Conservation (phyloP, 1,284 basidiomycete genomes). For the Ganoderma boninense region DNA sequence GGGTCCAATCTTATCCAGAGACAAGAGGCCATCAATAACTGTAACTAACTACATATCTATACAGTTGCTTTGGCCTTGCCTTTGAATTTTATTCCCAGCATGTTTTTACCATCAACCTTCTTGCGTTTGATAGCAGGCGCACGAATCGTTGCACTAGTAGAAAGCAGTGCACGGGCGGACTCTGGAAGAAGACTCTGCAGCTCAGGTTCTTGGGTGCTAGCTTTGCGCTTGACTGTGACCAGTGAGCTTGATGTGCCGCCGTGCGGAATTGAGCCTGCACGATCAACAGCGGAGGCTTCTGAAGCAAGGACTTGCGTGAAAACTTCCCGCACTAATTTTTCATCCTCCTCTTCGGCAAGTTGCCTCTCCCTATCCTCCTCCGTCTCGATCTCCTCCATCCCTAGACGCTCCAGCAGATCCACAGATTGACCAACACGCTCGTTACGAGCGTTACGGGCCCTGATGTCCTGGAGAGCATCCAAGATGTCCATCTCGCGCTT, state of each 20-base stretch:
- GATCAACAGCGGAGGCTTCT: slow-evolving; percentile 36
- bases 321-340: slow-evolving; percentile 85
- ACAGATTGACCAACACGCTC: slow-evolving; percentile 79
- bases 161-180: slow-evolving; percentile 71
- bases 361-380: slow-evolving; percentile 75
- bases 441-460: slow-evolving; percentile 91
- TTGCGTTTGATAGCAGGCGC: slow-evolving; percentile 67
- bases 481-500: slow-evolving; percentile 99
- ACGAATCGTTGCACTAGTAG: slow-evolving; percentile 45
- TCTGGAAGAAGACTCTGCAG: slow-evolving; percentile 78
- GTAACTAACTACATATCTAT: background rate
- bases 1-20: too few relatives aligned
- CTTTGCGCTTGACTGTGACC: slow-evolving; percentile 83
- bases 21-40: too few relatives aligned
- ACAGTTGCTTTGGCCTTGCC: slow-evolving; percentile 32
- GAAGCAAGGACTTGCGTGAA: slow-evolving; percentile 79
- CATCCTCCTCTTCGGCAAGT: slow-evolving; percentile 89
- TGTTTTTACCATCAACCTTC: slow-evolving; percentile 65
- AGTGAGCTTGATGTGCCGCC: slow-evolving; percentile 47
- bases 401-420: slow-evolving; percentile 66
- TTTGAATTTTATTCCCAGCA: slow-evolving; percentile 83
- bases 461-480: slow-evolving; percentile 95
- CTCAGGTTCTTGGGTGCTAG: slow-evolving; percentile 74
- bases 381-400: slow-evolving; percentile 69
- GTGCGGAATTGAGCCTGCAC: slow-evolving; percentile 15